phyloP scores from a whole-genome alignment of 2,329 filamentous ascomycete genomes.

The Aspergillus melleus region DNA sequence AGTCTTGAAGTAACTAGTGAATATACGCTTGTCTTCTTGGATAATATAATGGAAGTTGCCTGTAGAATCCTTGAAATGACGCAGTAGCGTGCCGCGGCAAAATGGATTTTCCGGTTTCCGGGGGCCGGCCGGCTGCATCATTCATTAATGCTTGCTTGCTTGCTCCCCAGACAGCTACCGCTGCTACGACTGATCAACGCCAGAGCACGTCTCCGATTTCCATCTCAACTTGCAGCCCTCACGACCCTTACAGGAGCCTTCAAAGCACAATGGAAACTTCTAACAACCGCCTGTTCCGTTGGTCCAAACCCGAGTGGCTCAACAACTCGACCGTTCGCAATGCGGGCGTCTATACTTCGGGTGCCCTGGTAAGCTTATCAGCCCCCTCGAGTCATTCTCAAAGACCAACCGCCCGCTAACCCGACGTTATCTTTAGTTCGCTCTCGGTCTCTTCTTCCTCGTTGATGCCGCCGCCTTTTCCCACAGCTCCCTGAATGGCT shows the following conservation, averaged over 20 bases:
- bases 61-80: not conserved
- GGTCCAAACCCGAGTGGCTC: conserved; percentile 66
- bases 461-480: conserved; percentile 67
- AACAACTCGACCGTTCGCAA: conserved; percentile 65
- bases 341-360: conserved; percentile 65
- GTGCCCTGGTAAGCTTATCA: conserved; percentile 58
- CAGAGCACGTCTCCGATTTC: not conserved
- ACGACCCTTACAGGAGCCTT: not conserved
- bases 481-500: conserved; percentile 61
- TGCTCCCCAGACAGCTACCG: not conserved
- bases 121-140: conserved; percentile 15
- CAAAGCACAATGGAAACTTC: conserved; percentile 41
- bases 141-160: conserved; percentile 3
- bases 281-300: conserved; percentile 63
- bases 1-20: not conserved
- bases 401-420: not conserved
- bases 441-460: conserved; percentile 68
- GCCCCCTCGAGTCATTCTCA: not conserved
- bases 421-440: conserved; percentile 53
- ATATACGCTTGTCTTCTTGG: not conserved
- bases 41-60: not conserved
- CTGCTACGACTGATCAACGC: not conserved
- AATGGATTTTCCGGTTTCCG: conserved; percentile 22
- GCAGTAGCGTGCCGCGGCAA: conserved; percentile 5
- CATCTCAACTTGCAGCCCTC: not conserved